Evolutionary conservation across 2,329 filamentous ascomycete species (phyloP).

Genomic region (Lachnellula suecica): DNA sequence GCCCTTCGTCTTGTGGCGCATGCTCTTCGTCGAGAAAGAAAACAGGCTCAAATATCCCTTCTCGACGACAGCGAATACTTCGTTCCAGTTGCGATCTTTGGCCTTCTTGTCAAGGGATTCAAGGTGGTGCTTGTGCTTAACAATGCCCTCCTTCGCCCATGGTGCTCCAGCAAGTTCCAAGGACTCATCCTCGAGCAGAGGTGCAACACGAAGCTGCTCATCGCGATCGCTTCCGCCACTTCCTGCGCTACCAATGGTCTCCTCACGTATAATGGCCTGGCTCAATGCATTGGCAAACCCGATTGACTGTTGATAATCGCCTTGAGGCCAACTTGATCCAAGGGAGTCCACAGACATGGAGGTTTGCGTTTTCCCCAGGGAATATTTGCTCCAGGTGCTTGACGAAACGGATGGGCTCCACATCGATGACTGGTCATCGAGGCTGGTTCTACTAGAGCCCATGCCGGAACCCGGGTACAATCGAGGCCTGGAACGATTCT

Average conservation of each 20-base stretch:
- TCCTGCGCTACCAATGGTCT: constrained; percentile 55
- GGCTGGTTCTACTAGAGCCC: constrained; percentile 88
- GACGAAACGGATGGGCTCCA: constrained; percentile 81
- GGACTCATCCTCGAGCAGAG: constrained; percentile 86
- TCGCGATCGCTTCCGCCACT: constrained; percentile 35
- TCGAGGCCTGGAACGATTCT: constrained; percentile 78
- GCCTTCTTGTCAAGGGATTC: constrained; percentile 88
- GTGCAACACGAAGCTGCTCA: constrained; percentile 44
- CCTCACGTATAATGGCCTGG: constrained; percentile 93
- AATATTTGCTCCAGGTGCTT: constrained; percentile 96
- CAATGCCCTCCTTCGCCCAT: constrained; percentile 95
- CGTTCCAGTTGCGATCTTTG: constrained; percentile 91
- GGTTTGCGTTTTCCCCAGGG: constrained; percentile 84
- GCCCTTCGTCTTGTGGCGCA: constrained; percentile 64
- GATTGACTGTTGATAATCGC: constrained; percentile 92
- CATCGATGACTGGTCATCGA: constrained; percentile 85
- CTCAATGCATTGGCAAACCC: constrained; percentile 96
- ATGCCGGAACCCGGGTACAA: constrained; percentile 76
- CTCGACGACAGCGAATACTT: constrained; percentile 94
- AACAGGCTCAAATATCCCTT: constrained; percentile 94
- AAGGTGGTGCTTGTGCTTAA: constrained; percentile 95
- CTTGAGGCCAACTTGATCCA: constrained; percentile 70
- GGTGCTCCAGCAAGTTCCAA: constrained; percentile 91
- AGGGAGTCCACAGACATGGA: constrained; percentile 93
- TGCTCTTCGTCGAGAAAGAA: constrained; percentile 82